These are phyloP conservation scores for Kazachstania psychrophila DNA, from an alignment of 805 yeast genomes.

Conservation along the genomic window DNA sequence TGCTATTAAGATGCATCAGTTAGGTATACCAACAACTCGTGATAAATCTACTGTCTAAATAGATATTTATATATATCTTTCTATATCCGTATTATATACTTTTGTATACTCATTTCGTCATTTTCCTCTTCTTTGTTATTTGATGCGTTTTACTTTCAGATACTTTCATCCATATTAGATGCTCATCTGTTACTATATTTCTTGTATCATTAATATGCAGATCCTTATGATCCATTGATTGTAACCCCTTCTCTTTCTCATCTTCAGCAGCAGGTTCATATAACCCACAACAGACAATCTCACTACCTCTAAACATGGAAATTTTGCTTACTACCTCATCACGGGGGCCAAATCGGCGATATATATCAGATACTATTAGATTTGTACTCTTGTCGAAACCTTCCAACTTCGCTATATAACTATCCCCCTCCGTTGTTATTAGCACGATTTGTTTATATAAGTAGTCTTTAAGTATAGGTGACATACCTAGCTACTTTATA, in stretches of 20 bases:
- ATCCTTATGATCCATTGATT: not conserved
- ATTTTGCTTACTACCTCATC: conserved; percentile 7
- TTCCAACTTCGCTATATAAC: conserved; percentile 39
- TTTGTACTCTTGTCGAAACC: conserved; percentile 64
- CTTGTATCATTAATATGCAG: conserved; percentile 23
- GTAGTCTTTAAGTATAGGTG: conserved; percentile 26
- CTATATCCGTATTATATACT: not conserved
- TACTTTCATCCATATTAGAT: conserved; percentile 24
- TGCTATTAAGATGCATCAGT: conserved; percentile 70
- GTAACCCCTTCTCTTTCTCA: not conserved
- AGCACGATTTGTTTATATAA: conserved; percentile 41
- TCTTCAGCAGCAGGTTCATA: conserved; percentile 12
- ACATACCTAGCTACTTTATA: no score
- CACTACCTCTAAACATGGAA: conserved; percentile 26
- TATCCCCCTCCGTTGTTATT: conserved; percentile 48
- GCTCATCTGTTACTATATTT: conserved; percentile 20
- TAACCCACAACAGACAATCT: conserved; percentile 26
- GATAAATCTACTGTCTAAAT: conserved; percentile 3
- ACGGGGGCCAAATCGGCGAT: conserved; percentile 38
- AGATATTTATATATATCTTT: not conserved
- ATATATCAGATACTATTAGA: conserved; percentile 42
- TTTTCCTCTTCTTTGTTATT: conserved; percentile 1
- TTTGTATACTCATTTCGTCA: not conserved
- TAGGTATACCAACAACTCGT: conserved; percentile 53
- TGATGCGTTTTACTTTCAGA: not conserved